Evolutionary conservation across 1,284 basidiomycete genomes (phyloP).

Genomic region (Ceratobasidium sp.): DNA sequence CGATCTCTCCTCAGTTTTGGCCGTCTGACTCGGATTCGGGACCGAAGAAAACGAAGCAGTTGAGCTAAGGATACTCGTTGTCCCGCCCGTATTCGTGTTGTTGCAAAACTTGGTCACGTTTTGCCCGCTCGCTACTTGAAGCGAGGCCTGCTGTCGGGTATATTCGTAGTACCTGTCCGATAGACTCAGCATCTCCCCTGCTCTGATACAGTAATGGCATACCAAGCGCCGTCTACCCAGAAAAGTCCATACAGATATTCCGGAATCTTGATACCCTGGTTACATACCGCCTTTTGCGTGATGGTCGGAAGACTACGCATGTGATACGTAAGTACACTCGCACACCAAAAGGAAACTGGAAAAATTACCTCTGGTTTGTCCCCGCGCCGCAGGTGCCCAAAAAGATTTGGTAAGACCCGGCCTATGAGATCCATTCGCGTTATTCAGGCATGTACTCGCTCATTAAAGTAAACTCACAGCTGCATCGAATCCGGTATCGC

Average conservation of each 20-base stretch:
- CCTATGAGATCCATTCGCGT: background rate
- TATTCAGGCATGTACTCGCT: background rate
- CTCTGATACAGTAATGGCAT: background rate
- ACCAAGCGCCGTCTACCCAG: conserved; percentile 8
- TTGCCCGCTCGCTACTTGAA: background rate
- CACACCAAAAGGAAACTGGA: background rate
- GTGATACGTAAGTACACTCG: background rate
- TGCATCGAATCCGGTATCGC: conserved; percentile 5
- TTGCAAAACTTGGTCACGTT: background rate
- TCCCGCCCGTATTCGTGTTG: background rate
- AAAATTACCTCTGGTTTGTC: background rate
- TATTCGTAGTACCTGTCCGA: conserved; percentile 1
- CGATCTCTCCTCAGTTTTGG: background rate
- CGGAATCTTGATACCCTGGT: conserved; percentile 12
- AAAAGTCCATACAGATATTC: background rate
- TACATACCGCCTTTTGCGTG: background rate
- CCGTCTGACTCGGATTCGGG: too few relatives aligned
- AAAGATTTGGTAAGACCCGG: background rate
- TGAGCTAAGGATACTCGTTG: background rate
- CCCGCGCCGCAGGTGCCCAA: background rate
- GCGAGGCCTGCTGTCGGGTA: background rate
- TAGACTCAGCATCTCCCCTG: background rate
- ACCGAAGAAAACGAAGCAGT: too few relatives aligned
- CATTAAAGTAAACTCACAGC: background rate
- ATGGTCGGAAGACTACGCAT: background rate